phyloP scores from a whole-genome alignment of 768 basidiomycete genomes.

The Suillus spraguei region DNA sequence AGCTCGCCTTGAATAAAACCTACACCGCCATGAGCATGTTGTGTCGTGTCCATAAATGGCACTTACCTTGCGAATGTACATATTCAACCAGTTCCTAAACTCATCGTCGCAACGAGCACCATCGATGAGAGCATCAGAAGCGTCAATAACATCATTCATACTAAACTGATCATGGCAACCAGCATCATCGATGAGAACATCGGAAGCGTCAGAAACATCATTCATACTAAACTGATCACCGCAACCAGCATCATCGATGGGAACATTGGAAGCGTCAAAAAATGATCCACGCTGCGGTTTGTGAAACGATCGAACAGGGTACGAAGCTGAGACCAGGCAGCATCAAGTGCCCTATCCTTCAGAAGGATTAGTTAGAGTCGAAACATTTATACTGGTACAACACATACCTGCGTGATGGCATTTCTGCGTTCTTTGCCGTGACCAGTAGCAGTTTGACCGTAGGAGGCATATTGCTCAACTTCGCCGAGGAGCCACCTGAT shows the following conservation, averaged over 20 bases:
- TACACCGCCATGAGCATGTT: slow-evolving; percentile 24
- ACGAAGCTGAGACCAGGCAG: slow-evolving; percentile 65
- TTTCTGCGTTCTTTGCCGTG: slow-evolving; percentile 33
- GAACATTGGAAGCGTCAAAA: slow-evolving; percentile 50
- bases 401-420: slow-evolving; percentile 18
- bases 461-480: slow-evolving; percentile 61
- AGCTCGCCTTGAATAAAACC: slow-evolving; percentile 82
- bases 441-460: slow-evolving; percentile 45
- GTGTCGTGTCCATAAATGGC: not conserved
- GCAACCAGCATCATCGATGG: slow-evolving; percentile 72
- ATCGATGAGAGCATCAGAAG: slow-evolving; percentile 69
- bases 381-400: slow-evolving; percentile 17
- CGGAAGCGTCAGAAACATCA: too few species aligned
- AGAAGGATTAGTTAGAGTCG: slow-evolving; percentile 14
- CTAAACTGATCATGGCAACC: slow-evolving; percentile 73
- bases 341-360: slow-evolving; percentile 57
- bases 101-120: slow-evolving; percentile 76
- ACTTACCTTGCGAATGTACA: slow-evolving; percentile 65
- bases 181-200: slow-evolving; percentile 74
- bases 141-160: slow-evolving; percentile 69
- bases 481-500: slow-evolving; percentile 70
- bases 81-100: slow-evolving; percentile 72
- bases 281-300: slow-evolving; percentile 47
- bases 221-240: slow-evolving; percentile 79
- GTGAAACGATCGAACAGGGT: slow-evolving; percentile 92